Evolutionary conservation across 129 eudicot species (phyloP).

Genomic region (Artemisia argyi): DNA sequence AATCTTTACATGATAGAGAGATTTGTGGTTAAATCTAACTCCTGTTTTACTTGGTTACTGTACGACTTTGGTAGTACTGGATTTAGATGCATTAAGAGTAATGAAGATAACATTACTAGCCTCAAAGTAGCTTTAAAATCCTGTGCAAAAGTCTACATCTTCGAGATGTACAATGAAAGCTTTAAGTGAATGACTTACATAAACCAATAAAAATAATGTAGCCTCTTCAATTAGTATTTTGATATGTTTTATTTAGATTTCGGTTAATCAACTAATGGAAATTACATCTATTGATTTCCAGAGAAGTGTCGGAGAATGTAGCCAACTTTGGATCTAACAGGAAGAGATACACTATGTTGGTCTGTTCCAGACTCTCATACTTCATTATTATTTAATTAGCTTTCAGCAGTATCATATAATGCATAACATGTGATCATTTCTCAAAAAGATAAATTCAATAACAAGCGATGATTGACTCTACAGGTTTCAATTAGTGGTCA

Average conservation of each 20-base stretch:
- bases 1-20: neutral
- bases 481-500: slow-evolving; percentile 98
- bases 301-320: slow-evolving; percentile 40
- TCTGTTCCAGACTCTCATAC: slow-evolving; percentile 29
- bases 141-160: no score
- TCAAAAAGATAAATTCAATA: neutral
- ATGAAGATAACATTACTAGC: no score
- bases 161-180: neutral
- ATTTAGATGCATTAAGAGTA: no score
- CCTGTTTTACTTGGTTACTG: neutral
- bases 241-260: neutral
- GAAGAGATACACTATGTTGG: slow-evolving; percentile 66
- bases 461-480: slow-evolving; percentile 12
- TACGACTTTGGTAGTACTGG: no score
- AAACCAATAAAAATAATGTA: no score
- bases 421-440: slow-evolving; percentile 6
- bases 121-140: no score
- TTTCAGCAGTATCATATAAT: neutral
- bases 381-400: slow-evolving; percentile 12
- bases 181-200: no score
- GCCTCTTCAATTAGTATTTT: neutral
- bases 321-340: slow-evolving; percentile 33
- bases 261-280: slow-evolving; percentile 7
- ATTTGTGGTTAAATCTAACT: neutral
- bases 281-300: slow-evolving; percentile 33